Base-by-base conservation (phyloP, 2,329 filamentous ascomycete genomes). In the Microsporum canis region DNA sequence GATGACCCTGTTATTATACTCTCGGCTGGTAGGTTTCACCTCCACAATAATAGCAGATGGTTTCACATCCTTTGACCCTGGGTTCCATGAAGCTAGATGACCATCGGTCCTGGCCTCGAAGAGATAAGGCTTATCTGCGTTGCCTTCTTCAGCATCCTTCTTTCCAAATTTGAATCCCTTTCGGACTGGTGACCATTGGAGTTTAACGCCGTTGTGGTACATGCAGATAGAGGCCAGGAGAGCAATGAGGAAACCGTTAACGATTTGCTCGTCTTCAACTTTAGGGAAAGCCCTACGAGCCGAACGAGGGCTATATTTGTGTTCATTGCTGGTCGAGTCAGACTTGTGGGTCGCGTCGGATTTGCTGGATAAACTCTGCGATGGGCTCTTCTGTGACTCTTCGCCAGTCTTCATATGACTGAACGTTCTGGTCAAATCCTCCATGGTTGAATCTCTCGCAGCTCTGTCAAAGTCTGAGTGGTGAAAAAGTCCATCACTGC, bases 261-360 rank as follows among this genome's bases (percentile, higher is more conserved):
- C 58, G 12, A 60, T 38, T 45, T 53, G 45, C 23, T 60, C 43
- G n/a, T 60, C 58, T 10, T 60, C 58, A 5, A 34, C 39, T n/a
- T 58, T 58, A n/a, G 55, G 55, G 23, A 57, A 43, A 23, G 34
- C 34, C 17, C 38, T 33, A 23, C 55, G 55, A 2, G 55, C 12
- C 12, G 38, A 31, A 5, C 10, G 33, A 27, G 55, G 34, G 0
- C 10, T 39, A 33, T 23, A 17, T 2, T 41, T 33, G 49, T 14
- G 8, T 14, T 29, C 47, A 29, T 14, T 29, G 47, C 27, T 51
- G 17, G 17, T 17, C 17, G 17, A 17, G 17, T 17, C 17, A 17
- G 17, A 17, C 17, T 17, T 17, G 17, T 17, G 17, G 17, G 17
- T 17, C 17, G 17, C 17, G 17, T 17, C 17, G 17, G 17, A 17